phyloP scores from a whole-genome alignment of 306 rosid species.

The Gynostemma pentaphyllum region DNA sequence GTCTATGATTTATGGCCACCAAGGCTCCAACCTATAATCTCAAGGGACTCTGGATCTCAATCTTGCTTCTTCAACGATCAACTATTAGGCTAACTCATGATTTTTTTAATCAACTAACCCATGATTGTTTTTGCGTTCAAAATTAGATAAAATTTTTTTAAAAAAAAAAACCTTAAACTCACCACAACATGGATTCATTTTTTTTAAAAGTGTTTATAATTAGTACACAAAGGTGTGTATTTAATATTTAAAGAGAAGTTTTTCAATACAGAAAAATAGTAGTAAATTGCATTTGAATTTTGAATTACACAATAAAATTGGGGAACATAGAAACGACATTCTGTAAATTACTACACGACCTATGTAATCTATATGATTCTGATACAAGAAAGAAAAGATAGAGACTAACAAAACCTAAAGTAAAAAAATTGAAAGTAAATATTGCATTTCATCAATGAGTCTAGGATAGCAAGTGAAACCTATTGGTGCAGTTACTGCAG shows the following conservation, averaged over 20 bases:
- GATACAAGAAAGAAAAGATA: neutral
- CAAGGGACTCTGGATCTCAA: neutral
- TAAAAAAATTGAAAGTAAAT: neutral
- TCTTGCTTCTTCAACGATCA: neutral
- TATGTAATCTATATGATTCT: neutral
- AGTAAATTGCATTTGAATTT: neutral
- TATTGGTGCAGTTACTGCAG: constrained; percentile 14
- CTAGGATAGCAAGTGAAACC: constrained; percentile 3
- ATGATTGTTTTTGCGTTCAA: too few species aligned
- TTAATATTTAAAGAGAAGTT: neutral
- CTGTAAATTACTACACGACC: neutral
- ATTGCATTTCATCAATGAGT: constrained; percentile 3
- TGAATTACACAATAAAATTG: neutral
- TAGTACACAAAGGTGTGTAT: neutral
- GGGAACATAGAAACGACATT: neutral
- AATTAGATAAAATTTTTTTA: too few species aligned
- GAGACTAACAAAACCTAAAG: neutral
- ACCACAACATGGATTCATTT: neutral
- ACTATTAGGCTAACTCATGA: neutral
- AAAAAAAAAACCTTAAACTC: neutral
- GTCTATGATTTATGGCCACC: neutral
- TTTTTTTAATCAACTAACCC: neutral
- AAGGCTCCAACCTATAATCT: neutral
- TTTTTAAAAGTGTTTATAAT: too few species aligned
- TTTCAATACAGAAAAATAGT: neutral